Conservation (phyloP, 306 rosid genomes). For the Pterocarpus macrocarpus region DNA sequence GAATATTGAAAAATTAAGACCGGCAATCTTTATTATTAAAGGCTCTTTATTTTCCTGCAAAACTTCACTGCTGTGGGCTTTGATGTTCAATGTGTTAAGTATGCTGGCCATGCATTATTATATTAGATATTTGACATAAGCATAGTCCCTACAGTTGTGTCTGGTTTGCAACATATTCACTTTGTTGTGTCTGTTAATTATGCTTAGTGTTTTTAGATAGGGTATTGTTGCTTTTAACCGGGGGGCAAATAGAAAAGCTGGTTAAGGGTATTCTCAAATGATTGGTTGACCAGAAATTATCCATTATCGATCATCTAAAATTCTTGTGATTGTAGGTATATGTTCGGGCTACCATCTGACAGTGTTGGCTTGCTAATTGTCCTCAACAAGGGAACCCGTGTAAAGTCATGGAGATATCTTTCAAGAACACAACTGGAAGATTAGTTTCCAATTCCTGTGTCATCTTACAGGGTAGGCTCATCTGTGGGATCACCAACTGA, state of each 20-base stretch:
- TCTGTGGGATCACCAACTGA: conserved; percentile 47
- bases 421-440: conserved; percentile 67
- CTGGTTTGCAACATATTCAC: conserved; percentile 17
- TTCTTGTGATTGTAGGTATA: conserved; percentile 66
- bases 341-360: conserved; percentile 69
- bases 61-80: not conserved
- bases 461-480: conserved; percentile 40
- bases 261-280: conserved; percentile 15
- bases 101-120: conserved; percentile 6
- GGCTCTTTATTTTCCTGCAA: conserved; percentile 9
- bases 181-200: conserved; percentile 14
- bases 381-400: conserved; percentile 67
- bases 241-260: not conserved
- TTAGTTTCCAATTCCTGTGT: conserved; percentile 44
- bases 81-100: conserved; percentile 16
- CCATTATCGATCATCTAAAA: not conserved
- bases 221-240: not conserved
- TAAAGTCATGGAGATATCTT: conserved; percentile 83
- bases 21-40: conserved; percentile 4
- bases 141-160: conserved; percentile 25
- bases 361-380: conserved; percentile 80
- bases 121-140: conserved; percentile 11
- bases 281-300: conserved; percentile 27
- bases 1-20: not conserved
- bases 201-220: conserved; percentile 5